Conservation (phyloP, 371 early-diverging fungal species). For the Apophysomyces variabilis region DNA sequence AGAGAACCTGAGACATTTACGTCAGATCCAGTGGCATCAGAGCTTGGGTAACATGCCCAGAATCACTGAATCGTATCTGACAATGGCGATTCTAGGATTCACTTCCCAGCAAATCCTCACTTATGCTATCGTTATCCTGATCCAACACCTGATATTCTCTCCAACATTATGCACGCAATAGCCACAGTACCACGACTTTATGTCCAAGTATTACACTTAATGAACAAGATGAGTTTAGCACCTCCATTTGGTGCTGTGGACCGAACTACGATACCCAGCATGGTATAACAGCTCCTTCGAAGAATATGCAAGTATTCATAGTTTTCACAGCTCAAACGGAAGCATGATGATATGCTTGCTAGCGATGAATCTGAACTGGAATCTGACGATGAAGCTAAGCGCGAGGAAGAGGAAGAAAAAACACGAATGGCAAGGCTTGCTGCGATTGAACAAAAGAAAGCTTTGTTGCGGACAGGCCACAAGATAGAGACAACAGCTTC, state of each 20-base stretch:
- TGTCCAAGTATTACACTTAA: slow-evolving; percentile 68
- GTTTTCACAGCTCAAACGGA: slow-evolving; percentile 28
- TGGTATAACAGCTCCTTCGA: slow-evolving; percentile 20
- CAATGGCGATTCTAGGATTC: slow-evolving; percentile 24
- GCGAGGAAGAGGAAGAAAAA: slow-evolving; percentile 30
- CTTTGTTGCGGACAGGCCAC: not conserved
- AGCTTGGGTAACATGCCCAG: slow-evolving; percentile 29
- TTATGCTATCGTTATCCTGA: slow-evolving; percentile 58
- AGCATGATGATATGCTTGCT: slow-evolving; percentile 47
- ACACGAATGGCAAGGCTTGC: slow-evolving; percentile 25
- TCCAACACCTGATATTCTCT: slow-evolving; percentile 55
- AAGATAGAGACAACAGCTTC: too few relatives aligned
- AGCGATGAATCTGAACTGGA: slow-evolving; percentile 67
- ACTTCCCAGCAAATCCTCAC: slow-evolving; percentile 57
- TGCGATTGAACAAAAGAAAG: slow-evolving; percentile 15
- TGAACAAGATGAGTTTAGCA: slow-evolving; percentile 75
- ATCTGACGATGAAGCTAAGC: slow-evolving; percentile 37
- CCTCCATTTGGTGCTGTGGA: slow-evolving; percentile 62
- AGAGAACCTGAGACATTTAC: not conserved
- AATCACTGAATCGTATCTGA: not conserved
- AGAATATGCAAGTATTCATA: not conserved
- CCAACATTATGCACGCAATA: slow-evolving; percentile 57
- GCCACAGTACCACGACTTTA: slow-evolving; percentile 62
- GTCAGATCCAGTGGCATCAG: slow-evolving; percentile 33
- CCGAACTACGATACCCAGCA: slow-evolving; percentile 33